Evolutionary conservation across 1,139 yeast genomes (phyloP), one percentile per base, ranked within the genome.

Genomic region (Sugiyamaella xylanicola): DNA sequence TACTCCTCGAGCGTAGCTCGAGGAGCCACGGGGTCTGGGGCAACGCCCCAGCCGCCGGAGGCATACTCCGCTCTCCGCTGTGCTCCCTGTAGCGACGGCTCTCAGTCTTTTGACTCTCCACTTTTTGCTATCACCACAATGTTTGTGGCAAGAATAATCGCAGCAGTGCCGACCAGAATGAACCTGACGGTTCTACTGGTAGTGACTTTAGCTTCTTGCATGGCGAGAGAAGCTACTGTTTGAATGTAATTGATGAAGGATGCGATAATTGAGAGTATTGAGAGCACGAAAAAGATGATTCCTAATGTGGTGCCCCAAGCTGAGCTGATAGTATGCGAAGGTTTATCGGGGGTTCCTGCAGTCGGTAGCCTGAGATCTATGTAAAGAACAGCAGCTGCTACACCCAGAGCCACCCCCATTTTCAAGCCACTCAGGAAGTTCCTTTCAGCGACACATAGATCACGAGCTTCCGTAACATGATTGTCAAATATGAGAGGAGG

Each of bases 381-480:
- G 45, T 66, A 51, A 17, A 70, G 57, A 2, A 70, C 68, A 2
- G 63, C 60, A 9, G 71, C 72, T 1, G 69, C 66, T 8, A 71
- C 57, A 5, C 65, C 65, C 8, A 72, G 61, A 25, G 63, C 60
- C 48, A 70, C 35, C 1, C 70, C 56, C 35, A 63, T 50, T 35
- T 66, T 59, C 19, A 67, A 40, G 59, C 67, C 63, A 3, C 72
- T 59, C 45, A 72, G 59, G 53, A 63, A 70, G 51, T 69, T 72
- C 20, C 75, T 66, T 58, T 72, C 75, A 35, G 62, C 62, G 8
- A 71, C 73, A 48, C 65, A 65, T 48, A 69, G 58, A 58, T 72
- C 75, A 22, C 75, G 61, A 3, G 75, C 74, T 56, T 72, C 73
- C 5, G 74, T 64, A 1, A 65, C 64, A 22, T 55, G 53, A 55